Percentiles rank a stretch among this genome's conserved stretches.
Evolutionary conservation across 495 filamentous ascomycete species (phyloP).

Genomic region (Emericellopsis terricola): DNA sequence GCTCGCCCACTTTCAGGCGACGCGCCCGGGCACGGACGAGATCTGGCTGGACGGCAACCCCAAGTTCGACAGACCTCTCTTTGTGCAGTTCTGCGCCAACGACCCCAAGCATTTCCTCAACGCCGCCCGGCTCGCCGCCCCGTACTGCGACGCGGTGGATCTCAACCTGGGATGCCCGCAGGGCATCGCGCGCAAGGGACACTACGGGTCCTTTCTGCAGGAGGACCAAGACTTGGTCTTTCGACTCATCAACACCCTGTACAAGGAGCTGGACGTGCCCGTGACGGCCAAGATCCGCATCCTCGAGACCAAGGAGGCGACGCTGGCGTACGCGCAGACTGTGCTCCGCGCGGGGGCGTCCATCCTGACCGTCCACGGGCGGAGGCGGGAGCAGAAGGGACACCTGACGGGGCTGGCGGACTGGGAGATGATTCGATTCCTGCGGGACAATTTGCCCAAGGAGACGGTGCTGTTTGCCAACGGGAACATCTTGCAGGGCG

Average conservation of each 20-base stretch:
- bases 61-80: slow-evolving; percentile 62
- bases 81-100: slow-evolving; percentile 96
- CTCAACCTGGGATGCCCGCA: slow-evolving; percentile 97
- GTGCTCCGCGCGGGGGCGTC: slow-evolving; percentile 79
- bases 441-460: slow-evolving; percentile 65
- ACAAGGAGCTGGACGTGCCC: slow-evolving; percentile 53
- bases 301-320: slow-evolving; percentile 69
- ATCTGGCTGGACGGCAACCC: slow-evolving; percentile 75
- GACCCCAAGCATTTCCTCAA: slow-evolving; percentile 56
- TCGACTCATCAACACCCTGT: slow-evolving; percentile 58
- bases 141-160: slow-evolving; percentile 88
- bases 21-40: slow-evolving; percentile 3
- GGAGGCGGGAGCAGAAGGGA: slow-evolving; percentile 81
- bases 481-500: slow-evolving; percentile 74
- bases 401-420: slow-evolving; percentile 90
- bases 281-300: slow-evolving; percentile 93
- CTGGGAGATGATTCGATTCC: slow-evolving; percentile 66
- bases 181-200: slow-evolving; percentile 75
- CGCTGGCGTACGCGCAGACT: slow-evolving; percentile 75
- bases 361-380: slow-evolving; percentile 82
- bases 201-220: slow-evolving; percentile 88
- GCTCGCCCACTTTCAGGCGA: slow-evolving; percentile 47
- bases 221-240: slow-evolving; percentile 78
- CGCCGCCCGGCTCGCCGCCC: slow-evolving; percentile 57
- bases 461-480: slow-evolving; percentile 95